Evolutionary conservation across 164 flowering plant species (phyloP).

Genomic region (Sextonia rubra): DNA sequence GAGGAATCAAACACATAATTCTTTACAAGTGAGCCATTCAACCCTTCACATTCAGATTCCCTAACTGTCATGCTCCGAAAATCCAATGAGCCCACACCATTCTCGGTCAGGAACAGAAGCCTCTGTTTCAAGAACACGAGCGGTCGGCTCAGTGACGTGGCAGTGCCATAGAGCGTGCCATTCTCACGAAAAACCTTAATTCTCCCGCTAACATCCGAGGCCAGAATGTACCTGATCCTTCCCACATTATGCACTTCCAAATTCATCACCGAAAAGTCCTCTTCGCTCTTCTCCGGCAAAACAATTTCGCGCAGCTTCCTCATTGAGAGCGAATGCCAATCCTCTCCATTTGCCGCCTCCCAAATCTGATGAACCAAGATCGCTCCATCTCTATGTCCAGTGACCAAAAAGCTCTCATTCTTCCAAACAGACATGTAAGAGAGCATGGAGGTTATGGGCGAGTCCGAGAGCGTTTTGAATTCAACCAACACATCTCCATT

Average conservation of each 20-base stretch:
- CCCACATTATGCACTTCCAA: constrained; percentile 89
- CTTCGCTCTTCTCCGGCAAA: constrained; percentile 21
- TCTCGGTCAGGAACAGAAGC: constrained; percentile 83
- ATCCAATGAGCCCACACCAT: constrained; percentile 89
- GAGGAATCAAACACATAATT: constrained; percentile 79
- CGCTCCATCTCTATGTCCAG: constrained; percentile 73
- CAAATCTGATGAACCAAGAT: constrained; percentile 62
- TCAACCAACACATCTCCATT: constrained; percentile 78
- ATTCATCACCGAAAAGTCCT: constrained; percentile 33
- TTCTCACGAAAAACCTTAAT: constrained; percentile 65
- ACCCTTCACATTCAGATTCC: constrained; percentile 87
- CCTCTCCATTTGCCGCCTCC: constrained; percentile 67
- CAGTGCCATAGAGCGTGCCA: constrained; percentile 64
- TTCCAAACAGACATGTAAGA: constrained; percentile 67
- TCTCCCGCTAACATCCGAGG: constrained; percentile 50
- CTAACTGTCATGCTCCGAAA: constrained; percentile 75
- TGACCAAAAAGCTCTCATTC: constrained; percentile 77
- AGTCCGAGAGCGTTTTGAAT: constrained; percentile 41
- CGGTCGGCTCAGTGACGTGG: constrained; percentile 49
- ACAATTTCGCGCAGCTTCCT: constrained; percentile 39
- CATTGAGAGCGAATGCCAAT: constrained; percentile 55
- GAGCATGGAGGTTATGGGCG: constrained; percentile 63
- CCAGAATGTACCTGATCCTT: constrained; percentile 60
- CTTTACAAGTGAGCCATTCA: constrained; percentile 56
- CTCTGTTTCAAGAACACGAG: constrained; percentile 86